Conservation (phyloP, 352 stramenopile species). For the Phytophthora vignae region DNA sequence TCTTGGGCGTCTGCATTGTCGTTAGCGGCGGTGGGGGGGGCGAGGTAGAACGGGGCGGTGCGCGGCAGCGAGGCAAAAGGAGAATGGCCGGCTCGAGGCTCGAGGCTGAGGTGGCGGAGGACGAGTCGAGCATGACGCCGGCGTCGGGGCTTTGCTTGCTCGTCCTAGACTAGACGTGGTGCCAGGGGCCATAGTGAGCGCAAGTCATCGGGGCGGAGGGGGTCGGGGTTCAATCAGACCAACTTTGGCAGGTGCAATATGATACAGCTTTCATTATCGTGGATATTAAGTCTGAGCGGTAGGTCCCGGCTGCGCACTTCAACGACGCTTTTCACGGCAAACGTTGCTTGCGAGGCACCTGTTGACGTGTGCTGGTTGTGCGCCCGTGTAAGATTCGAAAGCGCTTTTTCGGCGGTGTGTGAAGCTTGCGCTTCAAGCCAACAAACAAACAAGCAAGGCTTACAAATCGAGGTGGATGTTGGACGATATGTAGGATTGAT, state of each 20-base stretch:
- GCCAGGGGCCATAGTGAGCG: slow-evolving; percentile 9
- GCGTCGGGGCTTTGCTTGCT: slow-evolving; percentile 18
- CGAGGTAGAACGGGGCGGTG: slow-evolving; percentile 21
- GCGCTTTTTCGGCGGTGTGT: slow-evolving; percentile 4
- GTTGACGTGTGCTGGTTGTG: slow-evolving; percentile 25
- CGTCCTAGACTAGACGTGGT: slow-evolving; percentile 2
- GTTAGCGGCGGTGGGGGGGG: slow-evolving; percentile 17
- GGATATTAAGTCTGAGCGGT: too few relatives aligned
- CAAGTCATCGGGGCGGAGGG: slow-evolving; percentile 11
- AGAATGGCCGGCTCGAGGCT: slow-evolving; percentile 32
- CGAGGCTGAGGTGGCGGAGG: slow-evolving; percentile 13
- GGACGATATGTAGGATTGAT: too few relatives aligned
- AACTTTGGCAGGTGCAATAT: too few relatives aligned
- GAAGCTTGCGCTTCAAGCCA: slow-evolving; percentile 13
- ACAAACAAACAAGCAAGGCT: too few relatives aligned
- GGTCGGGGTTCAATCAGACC: slow-evolving; percentile 12
- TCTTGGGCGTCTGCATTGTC: slow-evolving; percentile 9
- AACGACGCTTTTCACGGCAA: slow-evolving; percentile 13
- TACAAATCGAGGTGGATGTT: background rate
- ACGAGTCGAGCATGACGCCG: slow-evolving; percentile 15
- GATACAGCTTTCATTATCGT: too few relatives aligned
- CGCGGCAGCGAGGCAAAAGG: slow-evolving; percentile 34
- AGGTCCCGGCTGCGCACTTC: background rate
- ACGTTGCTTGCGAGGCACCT: slow-evolving; percentile 23
- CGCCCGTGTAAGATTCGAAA: slow-evolving; percentile 25